Base-by-base conservation (phyloP, 1,284 basidiomycete species). In the Phellopilus nigrolimitatus region DNA sequence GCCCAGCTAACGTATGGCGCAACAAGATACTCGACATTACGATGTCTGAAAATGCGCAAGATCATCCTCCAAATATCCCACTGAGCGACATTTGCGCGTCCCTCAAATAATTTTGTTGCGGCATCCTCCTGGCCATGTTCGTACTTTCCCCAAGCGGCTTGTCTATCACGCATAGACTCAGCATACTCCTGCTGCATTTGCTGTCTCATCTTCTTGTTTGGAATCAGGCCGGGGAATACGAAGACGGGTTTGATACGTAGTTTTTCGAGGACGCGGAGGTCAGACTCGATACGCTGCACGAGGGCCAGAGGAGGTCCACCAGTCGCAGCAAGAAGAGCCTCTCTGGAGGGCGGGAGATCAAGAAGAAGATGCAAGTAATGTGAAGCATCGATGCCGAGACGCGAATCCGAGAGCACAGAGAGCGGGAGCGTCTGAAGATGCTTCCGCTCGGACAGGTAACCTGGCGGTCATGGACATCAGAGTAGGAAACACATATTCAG, bases 231-330 rank as follows among this genome's bases (percentile, higher is more conserved):
- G 37, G 91, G 83, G 69, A 99, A 97, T 45, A 99, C 92, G 64
- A 99, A 97, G 30, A 99, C 92, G 22, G 95, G 97, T 67, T 97
- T 97, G 75, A 99, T 95, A 58, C 80, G 85, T 40, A 88, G 74
- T 70, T 87, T 88, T 76, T 97, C 95, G 62, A 98, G 83, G 7
- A 80, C 75, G 44, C 94, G 88, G 44, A 99, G 76, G 74, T 99
- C 95, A 30, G 82, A 76, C 71, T 97, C 95, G 66, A 99, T 94
- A 56, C 91, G 85, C 58, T 79, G 76, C 9, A 84, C 85, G 49
- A 97, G 78, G 27, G 89, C 85, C 51, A 97, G 79, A 1, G 95
- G 95, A 5, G 93, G 77, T 30, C 95, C 95, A 31, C 95, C 95
- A 1, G 94, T 95, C 0, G 95, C 94, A 0, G 95, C 91, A 10